Evolutionary conservation across 192 early-diverging fungal species (phyloP).

Genomic region (Funneliformis mosseae): DNA sequence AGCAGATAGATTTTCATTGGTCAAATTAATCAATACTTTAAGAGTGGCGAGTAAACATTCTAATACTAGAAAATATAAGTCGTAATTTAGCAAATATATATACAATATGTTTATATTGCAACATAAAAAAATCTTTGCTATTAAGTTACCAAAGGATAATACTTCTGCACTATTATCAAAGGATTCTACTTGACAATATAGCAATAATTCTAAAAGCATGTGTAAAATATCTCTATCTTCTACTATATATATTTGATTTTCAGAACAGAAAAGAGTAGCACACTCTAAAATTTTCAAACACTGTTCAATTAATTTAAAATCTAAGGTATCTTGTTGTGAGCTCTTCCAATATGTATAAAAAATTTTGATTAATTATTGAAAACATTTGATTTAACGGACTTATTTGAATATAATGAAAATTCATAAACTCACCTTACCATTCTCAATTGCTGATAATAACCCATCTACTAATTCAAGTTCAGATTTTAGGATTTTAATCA

Average conservation of each 20-base stretch:
- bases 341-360: neutral
- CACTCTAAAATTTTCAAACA: constrained; percentile 23
- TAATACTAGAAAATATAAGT: constrained; percentile 12
- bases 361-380: neutral
- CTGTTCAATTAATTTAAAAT: constrained; percentile 20
- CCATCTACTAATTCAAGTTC: neutral
- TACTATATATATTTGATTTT: constrained; percentile 30
- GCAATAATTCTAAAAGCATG: constrained; percentile 29
- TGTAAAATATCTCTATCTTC: constrained; percentile 26
- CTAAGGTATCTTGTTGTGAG: neutral
- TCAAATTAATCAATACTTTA: constrained; percentile 30
- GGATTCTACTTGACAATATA: constrained; percentile 35
- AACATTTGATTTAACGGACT: neutral
- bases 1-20: constrained; percentile 25
- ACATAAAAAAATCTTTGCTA: neutral
- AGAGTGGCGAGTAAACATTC: constrained; percentile 30
- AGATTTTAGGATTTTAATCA: constrained; percentile 14
- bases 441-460: constrained; percentile 6
- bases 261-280: constrained; percentile 7
- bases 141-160: neutral
- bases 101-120: neutral
- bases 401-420: neutral
- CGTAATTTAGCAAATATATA: neutral
- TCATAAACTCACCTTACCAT: constrained; percentile 21
- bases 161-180: neutral